phyloP scores from a whole-genome alignment of 805 yeast species.

The Zygotorulaspora sp. region DNA sequence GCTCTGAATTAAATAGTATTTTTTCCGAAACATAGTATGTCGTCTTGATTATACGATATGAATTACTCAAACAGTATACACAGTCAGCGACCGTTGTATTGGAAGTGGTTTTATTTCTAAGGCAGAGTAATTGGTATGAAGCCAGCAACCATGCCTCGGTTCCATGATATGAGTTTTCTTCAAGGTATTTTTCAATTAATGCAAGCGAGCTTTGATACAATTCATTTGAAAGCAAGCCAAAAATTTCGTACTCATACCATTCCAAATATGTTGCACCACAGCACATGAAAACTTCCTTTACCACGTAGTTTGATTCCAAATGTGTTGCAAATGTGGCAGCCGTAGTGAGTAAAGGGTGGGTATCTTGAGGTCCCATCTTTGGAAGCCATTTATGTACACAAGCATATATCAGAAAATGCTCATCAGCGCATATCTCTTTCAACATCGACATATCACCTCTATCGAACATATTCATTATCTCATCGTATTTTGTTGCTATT shows the following conservation, averaged over 20 bases:
- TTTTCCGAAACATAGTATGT: slow-evolving; percentile 16
- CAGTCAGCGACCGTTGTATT: slow-evolving; percentile 28
- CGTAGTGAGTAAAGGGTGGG: slow-evolving; percentile 40
- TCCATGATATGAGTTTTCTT: slow-evolving; percentile 24
- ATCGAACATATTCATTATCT: slow-evolving; percentile 7
- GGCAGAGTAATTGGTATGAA: slow-evolving; percentile 38
- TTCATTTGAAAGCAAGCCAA: slow-evolving; percentile 23
- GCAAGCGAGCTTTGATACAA: slow-evolving; percentile 26
- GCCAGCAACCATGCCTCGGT: slow-evolving; percentile 41
- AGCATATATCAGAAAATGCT: slow-evolving; percentile 30
- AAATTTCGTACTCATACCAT: slow-evolving; percentile 29
- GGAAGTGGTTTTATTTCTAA: slow-evolving; percentile 36
- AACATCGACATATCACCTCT: slow-evolving; percentile 4
- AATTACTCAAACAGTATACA: slow-evolving; percentile 35
- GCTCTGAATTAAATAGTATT: background rate
- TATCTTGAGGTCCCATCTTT: slow-evolving; percentile 40
- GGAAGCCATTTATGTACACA: slow-evolving; percentile 41
- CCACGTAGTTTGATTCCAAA: slow-evolving; percentile 29
- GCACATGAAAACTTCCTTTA: slow-evolving; percentile 37
- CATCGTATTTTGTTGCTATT: slow-evolving; percentile 8
- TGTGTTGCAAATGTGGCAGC: slow-evolving; percentile 40
- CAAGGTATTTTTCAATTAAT: slow-evolving; percentile 24
- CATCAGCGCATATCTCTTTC: slow-evolving; percentile 8
- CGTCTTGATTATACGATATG: slow-evolving; percentile 36
- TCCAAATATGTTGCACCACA: slow-evolving; percentile 42